phyloP scores from a whole-genome alignment of 2,329 filamentous ascomycete genomes.

The Fusarium nematophilum region DNA sequence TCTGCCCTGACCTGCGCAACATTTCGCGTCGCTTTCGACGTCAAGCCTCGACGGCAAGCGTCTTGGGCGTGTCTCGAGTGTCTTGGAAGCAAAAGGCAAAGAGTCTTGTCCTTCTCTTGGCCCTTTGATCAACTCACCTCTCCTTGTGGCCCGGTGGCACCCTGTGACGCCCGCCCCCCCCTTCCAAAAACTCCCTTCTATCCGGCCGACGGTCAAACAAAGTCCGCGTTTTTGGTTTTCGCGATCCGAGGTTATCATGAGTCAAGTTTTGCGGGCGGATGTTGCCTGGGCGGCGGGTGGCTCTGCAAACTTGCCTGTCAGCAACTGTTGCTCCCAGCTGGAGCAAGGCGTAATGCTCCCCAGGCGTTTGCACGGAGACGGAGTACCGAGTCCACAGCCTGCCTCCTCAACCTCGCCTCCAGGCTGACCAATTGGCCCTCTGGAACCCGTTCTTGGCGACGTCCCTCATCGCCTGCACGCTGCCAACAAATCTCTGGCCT shows the following conservation, averaged over 20 bases:
- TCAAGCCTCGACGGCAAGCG: not conserved
- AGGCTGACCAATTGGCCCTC: not conserved
- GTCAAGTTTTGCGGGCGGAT: too few relatives aligned
- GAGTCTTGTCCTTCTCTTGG: slow-evolving; percentile 21
- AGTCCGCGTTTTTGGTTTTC: not conserved
- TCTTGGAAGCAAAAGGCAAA: too few relatives aligned
- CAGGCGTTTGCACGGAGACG: too few relatives aligned
- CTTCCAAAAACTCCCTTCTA: slow-evolving; percentile 15
- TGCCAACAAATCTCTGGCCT: not conserved
- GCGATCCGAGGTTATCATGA: slow-evolving; percentile 28
- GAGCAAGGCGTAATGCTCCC: too few relatives aligned
- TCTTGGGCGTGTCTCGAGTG: slow-evolving; percentile 21
- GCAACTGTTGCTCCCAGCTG: not conserved
- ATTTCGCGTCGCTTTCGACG: not conserved
- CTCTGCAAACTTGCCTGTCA: not conserved
- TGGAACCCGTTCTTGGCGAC: slow-evolving; percentile 4
- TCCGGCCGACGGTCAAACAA: slow-evolving; percentile 16
- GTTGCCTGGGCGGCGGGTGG: slow-evolving; percentile 1
- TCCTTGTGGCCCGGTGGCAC: not conserved
- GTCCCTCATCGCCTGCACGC: not conserved
- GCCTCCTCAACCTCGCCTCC: not conserved
- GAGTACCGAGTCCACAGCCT: too few relatives aligned
- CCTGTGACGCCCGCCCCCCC: not conserved
- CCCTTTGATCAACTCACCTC: slow-evolving; percentile 11
- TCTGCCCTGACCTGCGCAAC: not conserved